Percentiles rank a stretch among this genome's conserved stretches.
Conservation (phyloP, 2,329 filamentous ascomycete genomes). For the Fusarium mundagurra region DNA sequence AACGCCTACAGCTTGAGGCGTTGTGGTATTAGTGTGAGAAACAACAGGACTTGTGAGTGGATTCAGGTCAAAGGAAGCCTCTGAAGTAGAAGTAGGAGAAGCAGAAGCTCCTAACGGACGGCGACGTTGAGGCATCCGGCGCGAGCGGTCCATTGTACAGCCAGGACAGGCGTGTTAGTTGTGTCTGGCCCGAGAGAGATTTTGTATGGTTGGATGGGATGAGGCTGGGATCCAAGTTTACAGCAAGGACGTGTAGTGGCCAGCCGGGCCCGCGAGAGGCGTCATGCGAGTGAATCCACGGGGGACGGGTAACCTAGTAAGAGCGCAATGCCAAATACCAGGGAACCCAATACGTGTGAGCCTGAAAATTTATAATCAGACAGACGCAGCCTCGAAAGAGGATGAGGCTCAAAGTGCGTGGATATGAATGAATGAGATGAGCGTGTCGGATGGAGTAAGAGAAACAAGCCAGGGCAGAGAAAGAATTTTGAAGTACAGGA, state of each 20-base stretch:
- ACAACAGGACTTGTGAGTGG: conserved; percentile 46
- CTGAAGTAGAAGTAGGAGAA: conserved; percentile 48
- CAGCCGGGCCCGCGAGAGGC: conserved; percentile 43
- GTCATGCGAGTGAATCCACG: conserved; percentile 41
- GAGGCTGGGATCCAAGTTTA: conserved; percentile 41
- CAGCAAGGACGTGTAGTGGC: conserved; percentile 44
- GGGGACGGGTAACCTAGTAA: conserved; percentile 18
- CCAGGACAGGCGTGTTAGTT: conserved; percentile 36
- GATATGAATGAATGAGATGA: conserved; percentile 38
- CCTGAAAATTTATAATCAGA: conserved; percentile 10
- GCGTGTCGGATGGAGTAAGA: conserved; percentile 46
- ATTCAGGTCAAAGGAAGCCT: conserved; percentile 46
- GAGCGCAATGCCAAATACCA: conserved; percentile 26
- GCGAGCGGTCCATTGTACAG: conserved; percentile 52
- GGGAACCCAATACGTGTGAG: conserved; percentile 21
- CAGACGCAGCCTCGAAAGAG: conserved; percentile 17
- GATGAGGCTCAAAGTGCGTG: conserved; percentile 35
- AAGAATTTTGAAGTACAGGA: conserved; percentile 47
- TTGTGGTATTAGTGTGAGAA: conserved; percentile 47
- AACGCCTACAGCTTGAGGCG: conserved; percentile 44
- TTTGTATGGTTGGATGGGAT: conserved; percentile 3
- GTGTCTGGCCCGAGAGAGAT: neutral
- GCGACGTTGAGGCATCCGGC: conserved; percentile 49
- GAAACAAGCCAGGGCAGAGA: conserved; percentile 42
- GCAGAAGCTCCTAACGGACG: conserved; percentile 46